Evolutionary conservation across 768 basidiomycete species (phyloP).

Genomic region (Cystobasidium onofrii): DNA sequence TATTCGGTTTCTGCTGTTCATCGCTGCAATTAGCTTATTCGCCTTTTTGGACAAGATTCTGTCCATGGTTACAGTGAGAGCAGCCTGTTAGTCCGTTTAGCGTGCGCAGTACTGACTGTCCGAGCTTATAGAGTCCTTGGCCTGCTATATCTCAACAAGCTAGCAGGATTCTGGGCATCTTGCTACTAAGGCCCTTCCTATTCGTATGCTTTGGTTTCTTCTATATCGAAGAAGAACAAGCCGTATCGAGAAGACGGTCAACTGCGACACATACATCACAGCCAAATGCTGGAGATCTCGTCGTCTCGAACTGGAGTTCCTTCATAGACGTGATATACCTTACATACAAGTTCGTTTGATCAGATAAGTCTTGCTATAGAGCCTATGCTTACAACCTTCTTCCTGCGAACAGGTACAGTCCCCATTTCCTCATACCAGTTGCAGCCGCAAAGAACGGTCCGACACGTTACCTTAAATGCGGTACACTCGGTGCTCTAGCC

Average conservation of each 20-base stretch:
- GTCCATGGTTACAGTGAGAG: background rate
- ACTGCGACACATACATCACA: background rate
- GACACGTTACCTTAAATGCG: background rate
- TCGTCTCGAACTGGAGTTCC: conserved; percentile 7
- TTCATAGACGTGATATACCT: conserved; percentile 18
- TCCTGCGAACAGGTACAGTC: background rate
- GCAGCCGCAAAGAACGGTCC: background rate
- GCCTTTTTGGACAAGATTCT: background rate
- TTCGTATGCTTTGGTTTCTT: conserved; percentile 15
- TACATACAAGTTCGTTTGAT: background rate
- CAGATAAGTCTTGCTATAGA: background rate
- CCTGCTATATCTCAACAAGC: background rate
- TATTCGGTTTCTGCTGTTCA: background rate
- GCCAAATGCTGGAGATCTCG: conserved; percentile 13
- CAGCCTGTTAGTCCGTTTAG: background rate
- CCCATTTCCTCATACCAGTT: background rate
- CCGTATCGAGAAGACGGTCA: background rate
- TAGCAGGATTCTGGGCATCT: background rate
- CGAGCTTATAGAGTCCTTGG: background rate
- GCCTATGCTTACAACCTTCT: background rate
- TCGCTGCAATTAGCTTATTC: background rate
- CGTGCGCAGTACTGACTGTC: background rate
- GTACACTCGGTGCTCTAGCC: background rate
- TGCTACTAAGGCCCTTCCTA: background rate
- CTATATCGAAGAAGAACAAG: background rate